These are phyloP conservation scores for Boletus rex-veris DNA, from an alignment of 768 basidiomycete genomes.

Conservation along the genomic window DNA sequence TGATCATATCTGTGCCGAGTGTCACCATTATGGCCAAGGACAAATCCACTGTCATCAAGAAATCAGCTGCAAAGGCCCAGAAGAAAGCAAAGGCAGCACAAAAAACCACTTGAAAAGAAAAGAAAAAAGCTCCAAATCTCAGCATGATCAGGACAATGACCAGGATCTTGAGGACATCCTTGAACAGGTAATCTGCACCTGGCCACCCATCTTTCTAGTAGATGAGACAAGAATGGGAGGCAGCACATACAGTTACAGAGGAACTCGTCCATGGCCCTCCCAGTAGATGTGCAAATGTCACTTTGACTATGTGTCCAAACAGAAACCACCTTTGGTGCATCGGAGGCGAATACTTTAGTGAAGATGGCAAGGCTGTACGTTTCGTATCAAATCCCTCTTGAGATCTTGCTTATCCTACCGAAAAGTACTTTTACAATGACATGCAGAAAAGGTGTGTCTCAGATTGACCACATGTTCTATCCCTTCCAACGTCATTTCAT, in stretches of 20 bases:
- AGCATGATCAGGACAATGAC: constrained; percentile 54
- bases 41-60: constrained; percentile 33
- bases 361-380: constrained; percentile 75
- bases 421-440: constrained; percentile 82
- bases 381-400: background rate
- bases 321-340: constrained; percentile 83
- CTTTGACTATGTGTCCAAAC: constrained; percentile 72
- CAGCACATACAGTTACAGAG: constrained; percentile 77
- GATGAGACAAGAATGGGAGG: constrained; percentile 83
- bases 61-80: constrained; percentile 49
- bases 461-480: too few species aligned
- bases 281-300: constrained; percentile 78
- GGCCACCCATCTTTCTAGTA: constrained; percentile 38
- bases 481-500: too few species aligned
- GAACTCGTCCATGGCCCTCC: constrained; percentile 83
- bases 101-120: constrained; percentile 68
- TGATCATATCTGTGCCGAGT: too few species aligned
- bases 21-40: constrained; percentile 26
- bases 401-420: background rate
- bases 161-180: constrained; percentile 83
- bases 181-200: constrained; percentile 52
- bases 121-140: constrained; percentile 50
- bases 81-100: constrained; percentile 67
- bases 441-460: constrained; percentile 64
- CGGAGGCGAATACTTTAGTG: constrained; percentile 84